Evolutionary conservation across 2,329 filamentous ascomycete species (phyloP), one percentile per base, ranked within the genome.

Genomic region (Geoglossum cookeanum): DNA sequence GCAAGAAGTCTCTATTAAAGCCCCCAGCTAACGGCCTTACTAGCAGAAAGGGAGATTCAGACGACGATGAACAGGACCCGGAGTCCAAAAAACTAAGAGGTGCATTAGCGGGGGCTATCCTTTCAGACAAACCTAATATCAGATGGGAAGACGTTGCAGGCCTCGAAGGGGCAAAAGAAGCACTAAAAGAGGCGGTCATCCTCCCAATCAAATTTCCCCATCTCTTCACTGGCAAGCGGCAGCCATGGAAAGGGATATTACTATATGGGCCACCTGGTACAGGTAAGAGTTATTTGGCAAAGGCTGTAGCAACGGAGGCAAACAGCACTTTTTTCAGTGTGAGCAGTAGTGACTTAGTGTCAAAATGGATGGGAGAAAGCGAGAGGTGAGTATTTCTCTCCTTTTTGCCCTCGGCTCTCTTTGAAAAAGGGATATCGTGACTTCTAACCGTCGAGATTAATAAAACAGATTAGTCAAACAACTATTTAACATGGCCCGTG

Each of bases 311-410:
- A 56, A 98, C 92, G 17, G 92, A 98, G 72, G 92, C 92, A 59
- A 97, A 98, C 71, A 96, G 90, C 71, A 97, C 92, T 3, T 98
- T 98, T 69, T 98, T 98, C 78, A 96, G 89, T 67, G 91, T 98
- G 63, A 94, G 87, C 72, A 94, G 87, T 76, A 94, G 88, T 67
- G 92, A 98, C 69, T 71, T 98, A 70, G 92, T 98, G 60, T 95
- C 88, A 70, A 98, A 98, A 69, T 98, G 92, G 92, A 98, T 98
- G 92, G 92, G 92, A 74, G 92, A 98, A 72, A 94, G 87, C 76
- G 92, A 98, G 80, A 81, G 89, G 87, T 94, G 74, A 54, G 53
- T 17, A 13, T 8, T 44, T 33, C 30, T 55, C 30, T 17, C 49
- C 15, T 15, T 27, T 32, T 29, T 37, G 48, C n/a, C 35, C 32